These are phyloP conservation scores for Phyllosticta citriasiana DNA, from an alignment of 2,329 filamentous ascomycete species.

Conservation along the genomic window DNA sequence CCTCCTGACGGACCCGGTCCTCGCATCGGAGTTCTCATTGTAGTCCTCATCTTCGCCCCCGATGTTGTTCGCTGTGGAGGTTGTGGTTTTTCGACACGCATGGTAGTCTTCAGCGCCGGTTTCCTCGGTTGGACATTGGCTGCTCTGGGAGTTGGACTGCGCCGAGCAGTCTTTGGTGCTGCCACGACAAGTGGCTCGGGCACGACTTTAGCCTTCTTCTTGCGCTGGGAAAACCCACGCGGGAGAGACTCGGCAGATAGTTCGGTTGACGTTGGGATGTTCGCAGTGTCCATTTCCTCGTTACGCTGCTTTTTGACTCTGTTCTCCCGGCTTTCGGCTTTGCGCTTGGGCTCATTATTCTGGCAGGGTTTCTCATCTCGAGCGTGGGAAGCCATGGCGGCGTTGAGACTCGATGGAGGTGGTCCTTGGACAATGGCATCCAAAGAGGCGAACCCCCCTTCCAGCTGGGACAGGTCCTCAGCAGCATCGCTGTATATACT, in stretches of 20 bases:
- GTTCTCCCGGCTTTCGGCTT: constrained; percentile 60
- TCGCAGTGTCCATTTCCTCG: neutral
- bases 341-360: constrained; percentile 51
- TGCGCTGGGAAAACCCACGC: constrained; percentile 13
- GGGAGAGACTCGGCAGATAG: constrained; percentile 14
- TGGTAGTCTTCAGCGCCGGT: constrained; percentile 32
- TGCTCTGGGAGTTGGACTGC: constrained; percentile 9
- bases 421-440: constrained; percentile 61
- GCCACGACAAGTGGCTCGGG: constrained; percentile 1
- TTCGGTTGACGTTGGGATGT: neutral
- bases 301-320: constrained; percentile 54
- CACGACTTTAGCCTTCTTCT: constrained; percentile 21
- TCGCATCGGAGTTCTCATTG: constrained; percentile 20
- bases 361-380: neutral
- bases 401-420: constrained; percentile 13
- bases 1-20: constrained; percentile 15
- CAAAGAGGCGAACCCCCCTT: constrained; percentile 61
- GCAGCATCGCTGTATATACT: constrained; percentile 69
- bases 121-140: constrained; percentile 24
- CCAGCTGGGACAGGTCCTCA: constrained; percentile 58
- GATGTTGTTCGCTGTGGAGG: constrained; percentile 12
- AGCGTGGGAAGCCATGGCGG: neutral
- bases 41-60: neutral
- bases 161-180: neutral
- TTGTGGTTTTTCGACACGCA: constrained; percentile 16